phyloP scores from a whole-genome alignment of 306 rosid species.

The Spatholobus suberectus region DNA sequence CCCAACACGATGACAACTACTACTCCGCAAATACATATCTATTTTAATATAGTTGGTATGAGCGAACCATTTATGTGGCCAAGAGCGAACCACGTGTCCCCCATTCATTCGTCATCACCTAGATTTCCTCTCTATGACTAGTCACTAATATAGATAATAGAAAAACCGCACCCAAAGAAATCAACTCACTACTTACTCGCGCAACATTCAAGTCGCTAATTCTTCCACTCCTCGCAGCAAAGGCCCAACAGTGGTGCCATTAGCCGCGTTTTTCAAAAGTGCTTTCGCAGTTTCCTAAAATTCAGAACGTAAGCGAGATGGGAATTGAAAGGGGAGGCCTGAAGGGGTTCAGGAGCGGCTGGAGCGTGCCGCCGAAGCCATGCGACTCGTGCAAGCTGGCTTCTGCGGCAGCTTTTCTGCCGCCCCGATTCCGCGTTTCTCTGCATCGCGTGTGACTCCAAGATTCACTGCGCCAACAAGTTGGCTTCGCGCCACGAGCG shows the following conservation, averaged over 20 bases:
- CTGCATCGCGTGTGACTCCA: conserved; percentile 77
- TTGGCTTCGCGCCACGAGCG: conserved; percentile 78
- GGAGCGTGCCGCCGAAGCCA: conserved; percentile 64
- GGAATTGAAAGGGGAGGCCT: conserved; percentile 56
- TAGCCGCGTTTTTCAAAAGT: conserved; percentile 6
- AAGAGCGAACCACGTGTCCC: conserved; percentile 55
- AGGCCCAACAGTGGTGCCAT: neutral
- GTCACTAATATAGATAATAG: conserved; percentile 47
- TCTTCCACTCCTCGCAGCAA: neutral
- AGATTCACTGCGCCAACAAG: conserved; percentile 70
- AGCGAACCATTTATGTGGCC: conserved; percentile 51
- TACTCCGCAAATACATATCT: conserved; percentile 37
- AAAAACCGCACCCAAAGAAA: conserved; percentile 44
- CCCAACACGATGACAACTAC: conserved; percentile 60
- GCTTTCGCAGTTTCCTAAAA: neutral
- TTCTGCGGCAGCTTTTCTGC: conserved; percentile 72
- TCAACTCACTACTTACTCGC: conserved; percentile 20
- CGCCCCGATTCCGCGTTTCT: conserved; percentile 77
- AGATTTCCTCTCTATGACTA: conserved; percentile 62
- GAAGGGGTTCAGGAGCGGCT: conserved; percentile 48
- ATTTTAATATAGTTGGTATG: conserved; percentile 28
- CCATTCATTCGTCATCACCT: conserved; percentile 38
- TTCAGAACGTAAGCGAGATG: conserved; percentile 54
- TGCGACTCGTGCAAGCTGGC: conserved; percentile 80
- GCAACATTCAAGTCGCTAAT: neutral